Base-by-base conservation (phyloP, 148 eudicot genomes). In the Fagopyrum homotropicum region DNA sequence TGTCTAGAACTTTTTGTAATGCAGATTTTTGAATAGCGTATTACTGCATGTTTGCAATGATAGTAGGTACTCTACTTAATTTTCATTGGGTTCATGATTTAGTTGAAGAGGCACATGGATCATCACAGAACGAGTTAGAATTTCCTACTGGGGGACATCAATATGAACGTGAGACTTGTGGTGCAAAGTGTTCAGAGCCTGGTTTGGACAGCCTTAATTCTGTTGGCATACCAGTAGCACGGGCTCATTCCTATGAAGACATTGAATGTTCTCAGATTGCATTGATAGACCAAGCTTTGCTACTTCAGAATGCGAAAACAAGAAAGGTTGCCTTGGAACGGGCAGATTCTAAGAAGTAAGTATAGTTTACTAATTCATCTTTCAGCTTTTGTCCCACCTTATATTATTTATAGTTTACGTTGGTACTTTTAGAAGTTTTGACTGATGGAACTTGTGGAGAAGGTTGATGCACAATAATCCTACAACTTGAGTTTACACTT, bases 261-360 rank as follows among this genome's bases (percentile, higher is more conserved):
- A 86, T 83, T 57, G 99, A 95, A 75, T 84, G 85, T 77, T 76
- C 77, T 35, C 91, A 86, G 75, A 82, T 84, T 52, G 63, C 84
- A 72, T 72, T 85, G 57, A 84, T 79, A 80, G 90, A 86, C 83
- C 87, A 80, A 78, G 76, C 88, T 69, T 72, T 88, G 6, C 55
- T 86, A 83, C 85, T 80, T 26, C 90, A 85, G 75, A 86, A 81
- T 87, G 88, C 92, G 45, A 94, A 92, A 85, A 75, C 90, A 40
- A 89, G 93, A 83, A 94, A 90, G 82, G 78, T 88, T 69, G 85
- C 91, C 54, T 55, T 78, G 75, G 97, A 91, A 72, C 90, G 93
- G 29, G 77, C 93, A 77, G 97, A 90, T 22, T 80, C 92, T 40
- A 86, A 82, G 85, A 91, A 91, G 99, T 95, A 74, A 35, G 10